Evolutionary conservation across 345 rosid species (phyloP), one percentile per base, ranked within the genome.

Genomic region (Salix dunnii): DNA sequence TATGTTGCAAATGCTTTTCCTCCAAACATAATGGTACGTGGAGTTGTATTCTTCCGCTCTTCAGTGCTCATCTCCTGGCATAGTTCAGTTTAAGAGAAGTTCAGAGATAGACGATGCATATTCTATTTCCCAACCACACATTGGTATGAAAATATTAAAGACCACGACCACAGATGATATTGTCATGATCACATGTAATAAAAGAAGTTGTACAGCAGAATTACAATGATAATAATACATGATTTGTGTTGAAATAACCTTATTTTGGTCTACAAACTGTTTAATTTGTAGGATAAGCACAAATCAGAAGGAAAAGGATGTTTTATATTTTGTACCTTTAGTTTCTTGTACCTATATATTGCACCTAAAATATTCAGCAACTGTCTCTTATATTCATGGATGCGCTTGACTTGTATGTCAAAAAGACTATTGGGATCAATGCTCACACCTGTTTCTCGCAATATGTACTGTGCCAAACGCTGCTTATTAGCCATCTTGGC

Each of bases 1-100:
- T 93, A 95, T 13, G 99, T 95, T 67, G 99, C 97, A 87, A 93
- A 95, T 62, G 99, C 99, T 87, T 95, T 95, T 77, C 99, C 99
- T 74, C 99, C 99, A 72, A 95, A 87, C 99, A 95, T 93, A 68
- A 93, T 78, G 40, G 99, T 95, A 28, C 97, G 99, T 40, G 97
- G 86, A 85, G 89, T 90, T 80, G 90, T 87, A 68, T 87, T 91
- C 88, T 89, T 91, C 83, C 96, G 81, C 79, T 90, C 93, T 81
- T 93, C 91, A 73, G 93, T 87, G 43, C 82, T 91, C 97, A 93
- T 90, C 86, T 87, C 97, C 99, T 95, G 87, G 68, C 73, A 82
- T 48, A 72, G 46, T 78, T 82, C 76, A 84, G 73, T 84, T 55
- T 67, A 72, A 68, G 72, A 61, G 27, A 76, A 76, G 48, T 69